Base-by-base conservation (phyloP, 2,329 filamentous ascomycete species). In the Talaromyces sp. region DNA sequence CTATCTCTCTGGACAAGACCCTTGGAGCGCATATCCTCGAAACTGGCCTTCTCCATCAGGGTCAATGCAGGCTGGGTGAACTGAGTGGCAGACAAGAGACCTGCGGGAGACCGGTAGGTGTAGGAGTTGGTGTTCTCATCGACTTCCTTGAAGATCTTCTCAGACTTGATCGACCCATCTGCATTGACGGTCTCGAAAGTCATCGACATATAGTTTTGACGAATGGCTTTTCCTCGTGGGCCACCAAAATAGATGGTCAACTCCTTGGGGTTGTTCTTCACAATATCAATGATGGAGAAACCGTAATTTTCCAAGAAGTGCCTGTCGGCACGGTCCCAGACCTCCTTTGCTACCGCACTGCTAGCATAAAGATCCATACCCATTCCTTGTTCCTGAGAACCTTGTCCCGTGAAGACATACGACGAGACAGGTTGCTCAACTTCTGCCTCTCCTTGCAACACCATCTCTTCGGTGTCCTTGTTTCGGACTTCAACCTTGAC, bases 201-300 rank as follows among this genome's bases (percentile, higher is more conserved):
- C 94, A 99, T 99, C 60, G 93, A 87, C 89, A 97, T 97, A 81
- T 99, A 99, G 78, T 99, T 99, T 71, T 96, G 89, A 63, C 94
- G 91, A 67, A 99, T 99, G 53, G 91, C 91, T 79, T 97, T 99
- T 71, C 94, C 94, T 60, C 91, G 89, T 62, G 94, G 91, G 51
- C 94, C 94, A 78, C 95, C 94, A 70, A 99, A 99, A 80, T 99
- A 89, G 64, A 99, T 90, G 5, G 95, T 99, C 57, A 99, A 86
- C 78, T 97, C 94, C 81, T 97, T 97, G 63, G 94, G 94, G 78
- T 99, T 99, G 81, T 97, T 99, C 82, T 91, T 95, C 75, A 99
- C 94, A 69, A 99, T 99, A 77, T 97, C 92, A 71, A 92, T 96
- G 69, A 99, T 99, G 5, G 92, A 92, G 70, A 99, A 96, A 68